Evolutionary conservation across 1,284 basidiomycete genomes (phyloP).

Genomic region (Ustilago shanxiensis): DNA sequence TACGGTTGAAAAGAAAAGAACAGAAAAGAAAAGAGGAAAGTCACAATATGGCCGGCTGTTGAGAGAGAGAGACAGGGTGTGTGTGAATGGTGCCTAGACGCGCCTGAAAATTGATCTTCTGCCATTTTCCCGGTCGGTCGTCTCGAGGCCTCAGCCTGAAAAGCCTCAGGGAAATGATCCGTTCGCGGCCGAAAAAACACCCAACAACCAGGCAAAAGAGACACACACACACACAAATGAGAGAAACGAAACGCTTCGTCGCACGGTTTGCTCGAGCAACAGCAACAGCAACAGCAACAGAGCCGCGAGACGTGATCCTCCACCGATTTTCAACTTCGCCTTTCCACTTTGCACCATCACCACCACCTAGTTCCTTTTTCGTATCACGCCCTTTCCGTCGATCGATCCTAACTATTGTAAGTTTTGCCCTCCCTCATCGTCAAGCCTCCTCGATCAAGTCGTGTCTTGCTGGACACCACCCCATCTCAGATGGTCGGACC

Average conservation of each 20-base stretch:
- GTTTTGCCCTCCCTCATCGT: slow-evolving; percentile 1
- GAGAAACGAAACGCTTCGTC: slow-evolving; percentile 26
- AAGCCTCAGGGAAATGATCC: too few relatives aligned
- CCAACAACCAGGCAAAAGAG: slow-evolving; percentile 28
- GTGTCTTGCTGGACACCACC: not conserved
- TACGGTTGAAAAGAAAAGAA: slow-evolving; percentile 8
- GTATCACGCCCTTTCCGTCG: slow-evolving; percentile 31
- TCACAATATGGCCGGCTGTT: not conserved
- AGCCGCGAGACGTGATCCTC: slow-evolving; percentile 22
- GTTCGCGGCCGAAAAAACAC: slow-evolving; percentile 47
- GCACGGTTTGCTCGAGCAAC: slow-evolving; percentile 25
- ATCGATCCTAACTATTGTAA: slow-evolving; percentile 25
- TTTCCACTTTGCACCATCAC: slow-evolving; percentile 27
- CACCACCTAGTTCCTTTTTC: slow-evolving; percentile 16
- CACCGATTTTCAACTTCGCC: slow-evolving; percentile 10
- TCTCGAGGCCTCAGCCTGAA: slow-evolving; percentile 1
- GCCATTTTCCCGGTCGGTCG: not conserved
- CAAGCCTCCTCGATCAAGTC: not conserved
- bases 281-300: not conserved
- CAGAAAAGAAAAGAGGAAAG: not conserved
- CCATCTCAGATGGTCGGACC: not conserved
- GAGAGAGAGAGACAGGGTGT: not conserved
- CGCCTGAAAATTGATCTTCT: not conserved
- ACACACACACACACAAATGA: not conserved
- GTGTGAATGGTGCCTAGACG: too few relatives aligned